A percentile compares a stretch with the other conserved stretches of the same genome.
phyloP scores from a whole-genome alignment of 2,329 filamentous ascomycete genomes.

The Claviceps capensis region DNA sequence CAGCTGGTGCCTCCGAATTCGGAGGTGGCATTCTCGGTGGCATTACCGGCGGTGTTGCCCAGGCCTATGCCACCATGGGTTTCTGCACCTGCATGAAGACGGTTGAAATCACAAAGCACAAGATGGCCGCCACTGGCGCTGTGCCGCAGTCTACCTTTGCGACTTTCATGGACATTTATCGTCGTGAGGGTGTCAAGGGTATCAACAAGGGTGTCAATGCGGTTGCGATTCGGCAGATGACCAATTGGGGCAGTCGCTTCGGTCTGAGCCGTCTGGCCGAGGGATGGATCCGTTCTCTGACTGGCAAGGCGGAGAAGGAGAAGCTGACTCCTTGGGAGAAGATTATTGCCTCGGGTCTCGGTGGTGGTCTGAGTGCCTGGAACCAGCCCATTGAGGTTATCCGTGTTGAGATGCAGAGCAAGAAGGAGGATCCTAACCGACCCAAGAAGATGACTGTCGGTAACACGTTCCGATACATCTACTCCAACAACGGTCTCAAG shows the following conservation, averaged over 20 bases:
- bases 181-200: constrained; percentile 79
- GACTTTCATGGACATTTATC: constrained; percentile 96
- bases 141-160: constrained; percentile 83
- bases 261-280: constrained; percentile 87
- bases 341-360: constrained; percentile 71
- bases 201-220: constrained; percentile 99
- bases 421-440: constrained; percentile 92
- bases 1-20: constrained; percentile 74
- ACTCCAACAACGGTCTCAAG: constrained; percentile 72
- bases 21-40: constrained; percentile 78
- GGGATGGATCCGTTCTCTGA: constrained; percentile 65
- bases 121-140: constrained; percentile 69
- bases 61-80: constrained; percentile 98
- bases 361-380: constrained; percentile 93
- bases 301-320: constrained; percentile 65
- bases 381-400: constrained; percentile 99
- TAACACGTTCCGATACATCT: constrained; percentile 79
- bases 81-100: constrained; percentile 99
- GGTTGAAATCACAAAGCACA: constrained; percentile 98
- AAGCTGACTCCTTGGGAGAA: constrained; percentile 75
- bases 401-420: constrained; percentile 99
- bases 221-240: constrained; percentile 96
- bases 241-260: constrained; percentile 97
- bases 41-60: constrained; percentile 86
- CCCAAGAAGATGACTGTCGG: constrained; percentile 98